Evolutionary conservation across 306 rosid genomes (phyloP).

Genomic region (Castanopsis chinensis): DNA sequence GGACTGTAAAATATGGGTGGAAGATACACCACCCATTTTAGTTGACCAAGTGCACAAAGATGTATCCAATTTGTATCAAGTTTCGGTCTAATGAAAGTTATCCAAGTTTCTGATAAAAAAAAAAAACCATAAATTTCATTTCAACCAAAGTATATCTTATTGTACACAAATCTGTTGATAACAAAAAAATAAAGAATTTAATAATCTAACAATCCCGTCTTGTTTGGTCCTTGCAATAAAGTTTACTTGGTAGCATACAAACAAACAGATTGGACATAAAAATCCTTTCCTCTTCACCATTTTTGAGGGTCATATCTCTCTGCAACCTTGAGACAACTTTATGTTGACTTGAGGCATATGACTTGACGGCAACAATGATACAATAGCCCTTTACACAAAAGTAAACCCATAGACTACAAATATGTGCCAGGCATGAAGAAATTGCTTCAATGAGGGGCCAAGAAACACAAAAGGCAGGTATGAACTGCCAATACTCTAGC

Average conservation of each 20-base stretch:
- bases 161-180: constrained; percentile 37
- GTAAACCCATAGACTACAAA: constrained; percentile 25
- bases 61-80: too few relatives aligned
- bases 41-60: too few relatives aligned
- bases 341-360: neutral
- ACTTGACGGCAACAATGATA: constrained; percentile 45
- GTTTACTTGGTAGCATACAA: constrained; percentile 21
- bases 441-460: constrained; percentile 40
- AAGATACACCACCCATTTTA: too few relatives aligned
- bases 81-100: too few relatives aligned
- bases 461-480: constrained; percentile 18
- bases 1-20: too few relatives aligned
- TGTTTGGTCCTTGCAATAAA: constrained; percentile 30
- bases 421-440: constrained; percentile 35
- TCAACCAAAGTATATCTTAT: constrained; percentile 25
- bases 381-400: constrained; percentile 32
- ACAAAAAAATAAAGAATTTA: constrained; percentile 45
- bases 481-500: constrained; percentile 29
- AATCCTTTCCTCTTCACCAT: constrained; percentile 14
- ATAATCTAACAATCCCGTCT: constrained; percentile 33
- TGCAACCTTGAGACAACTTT: constrained; percentile 21
- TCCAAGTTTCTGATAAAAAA: too few relatives aligned
- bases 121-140: constrained; percentile 20
- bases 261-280: constrained; percentile 21
- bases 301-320: constrained; percentile 13